Conservation (phyloP, 2,329 filamentous ascomycete species). For the Trichophyton mentagrophytes region DNA sequence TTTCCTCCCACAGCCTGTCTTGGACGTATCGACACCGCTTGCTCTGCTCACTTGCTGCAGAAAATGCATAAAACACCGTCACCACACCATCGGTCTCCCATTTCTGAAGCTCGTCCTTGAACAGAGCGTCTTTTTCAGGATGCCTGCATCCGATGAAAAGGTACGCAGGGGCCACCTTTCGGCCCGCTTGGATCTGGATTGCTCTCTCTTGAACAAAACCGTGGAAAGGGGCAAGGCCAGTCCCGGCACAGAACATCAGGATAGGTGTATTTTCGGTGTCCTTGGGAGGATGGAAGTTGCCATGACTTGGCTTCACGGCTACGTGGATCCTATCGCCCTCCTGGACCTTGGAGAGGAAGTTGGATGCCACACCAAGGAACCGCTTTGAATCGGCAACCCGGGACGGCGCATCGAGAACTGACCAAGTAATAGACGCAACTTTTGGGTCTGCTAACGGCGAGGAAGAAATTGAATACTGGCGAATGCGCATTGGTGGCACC, state of each 20-base stretch:
- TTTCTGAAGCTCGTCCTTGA: background rate
- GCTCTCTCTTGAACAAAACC: background rate
- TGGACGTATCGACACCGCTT: background rate
- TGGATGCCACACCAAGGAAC: background rate
- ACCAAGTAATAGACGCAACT: background rate
- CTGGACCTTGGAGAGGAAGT: background rate
- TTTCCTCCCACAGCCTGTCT: slow-evolving; percentile 1
- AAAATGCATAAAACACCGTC: background rate
- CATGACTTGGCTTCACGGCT: background rate
- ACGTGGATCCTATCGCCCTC: slow-evolving; percentile 1
- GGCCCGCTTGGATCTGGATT: background rate
- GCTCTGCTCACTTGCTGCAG: background rate
- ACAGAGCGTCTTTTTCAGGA: background rate
- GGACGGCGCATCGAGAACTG: background rate
- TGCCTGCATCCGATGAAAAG: background rate
- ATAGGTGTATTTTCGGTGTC: background rate
- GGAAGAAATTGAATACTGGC: background rate
- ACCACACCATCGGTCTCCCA: background rate
- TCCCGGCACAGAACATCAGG: slow-evolving; percentile 1
- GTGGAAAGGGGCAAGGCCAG: background rate
- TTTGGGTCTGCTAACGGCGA: background rate
- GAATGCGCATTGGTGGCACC: slow-evolving; percentile 1
- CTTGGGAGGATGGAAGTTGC: slow-evolving; percentile 1
- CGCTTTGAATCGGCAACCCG: background rate
- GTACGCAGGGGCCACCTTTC: background rate